These are phyloP conservation scores for Penicillium sp. DNA, from an alignment of 2,329 filamentous ascomycete species.

Conservation along the genomic window DNA sequence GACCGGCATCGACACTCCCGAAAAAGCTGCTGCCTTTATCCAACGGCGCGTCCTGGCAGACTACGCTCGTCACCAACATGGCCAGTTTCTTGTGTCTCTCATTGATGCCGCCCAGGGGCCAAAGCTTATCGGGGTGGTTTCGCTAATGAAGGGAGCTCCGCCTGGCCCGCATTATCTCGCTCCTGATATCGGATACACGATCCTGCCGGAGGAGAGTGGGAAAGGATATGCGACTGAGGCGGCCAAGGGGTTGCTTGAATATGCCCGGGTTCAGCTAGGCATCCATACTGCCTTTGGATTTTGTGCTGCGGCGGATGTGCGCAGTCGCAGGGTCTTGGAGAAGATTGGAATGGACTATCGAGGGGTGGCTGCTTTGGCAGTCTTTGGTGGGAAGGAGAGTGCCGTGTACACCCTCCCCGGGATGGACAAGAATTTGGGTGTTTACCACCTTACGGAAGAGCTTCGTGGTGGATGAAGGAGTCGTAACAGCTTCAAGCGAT, in stretches of 20 bases:
- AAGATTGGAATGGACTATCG: slow-evolving; percentile 31
- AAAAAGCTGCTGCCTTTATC: slow-evolving; percentile 20
- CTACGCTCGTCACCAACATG: slow-evolving; percentile 17
- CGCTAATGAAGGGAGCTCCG: slow-evolving; percentile 23
- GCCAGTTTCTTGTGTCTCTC: slow-evolving; percentile 19
- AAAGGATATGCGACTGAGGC: slow-evolving; percentile 36
- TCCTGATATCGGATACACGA: slow-evolving; percentile 32
- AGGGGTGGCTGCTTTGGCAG: slow-evolving; percentile 20
- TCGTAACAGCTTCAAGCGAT: too few relatives aligned
- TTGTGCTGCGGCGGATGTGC: slow-evolving; percentile 21
- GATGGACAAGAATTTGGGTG: slow-evolving; percentile 23
- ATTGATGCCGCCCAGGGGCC: background rate
- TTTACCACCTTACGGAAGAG: slow-evolving; percentile 18
- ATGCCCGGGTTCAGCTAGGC: slow-evolving; percentile 19
- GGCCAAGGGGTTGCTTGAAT: slow-evolving; percentile 24
- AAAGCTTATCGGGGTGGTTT: slow-evolving; percentile 23
- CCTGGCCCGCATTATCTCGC: slow-evolving; percentile 20
- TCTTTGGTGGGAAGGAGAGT: slow-evolving; percentile 23
- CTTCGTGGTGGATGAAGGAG: background rate
- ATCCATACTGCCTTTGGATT: slow-evolving; percentile 29
- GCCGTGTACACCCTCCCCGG: slow-evolving; percentile 23
- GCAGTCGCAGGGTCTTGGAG: slow-evolving; percentile 26
- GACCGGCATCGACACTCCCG: slow-evolving; percentile 14
- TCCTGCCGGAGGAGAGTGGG: slow-evolving; percentile 29
- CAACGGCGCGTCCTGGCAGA: slow-evolving; percentile 1